Conservation (phyloP, 2,329 filamentous ascomycete genomes). For the Trichoderma semiorbis region DNA sequence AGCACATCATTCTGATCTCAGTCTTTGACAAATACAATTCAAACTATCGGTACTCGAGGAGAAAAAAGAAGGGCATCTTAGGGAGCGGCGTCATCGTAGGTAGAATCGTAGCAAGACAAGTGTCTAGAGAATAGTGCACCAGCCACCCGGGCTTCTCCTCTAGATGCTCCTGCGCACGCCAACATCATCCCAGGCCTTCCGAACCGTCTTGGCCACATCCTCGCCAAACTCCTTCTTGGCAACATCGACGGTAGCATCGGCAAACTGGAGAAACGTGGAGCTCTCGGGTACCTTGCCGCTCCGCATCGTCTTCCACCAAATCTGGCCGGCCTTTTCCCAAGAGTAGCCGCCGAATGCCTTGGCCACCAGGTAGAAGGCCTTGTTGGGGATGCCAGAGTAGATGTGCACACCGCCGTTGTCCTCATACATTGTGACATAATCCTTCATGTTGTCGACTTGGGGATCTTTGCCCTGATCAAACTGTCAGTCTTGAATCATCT, state of each 20-base stretch:
- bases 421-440: constrained; percentile 38
- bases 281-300: constrained; percentile 39
- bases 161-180: constrained; percentile 36
- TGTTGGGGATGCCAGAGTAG: constrained; percentile 56
- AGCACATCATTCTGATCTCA: neutral
- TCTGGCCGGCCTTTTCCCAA: constrained; percentile 52
- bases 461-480: constrained; percentile 46
- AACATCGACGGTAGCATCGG: constrained; percentile 45
- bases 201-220: constrained; percentile 42
- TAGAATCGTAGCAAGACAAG: neutral
- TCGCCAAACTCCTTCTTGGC: constrained; percentile 42
- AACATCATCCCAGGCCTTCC: constrained; percentile 47
- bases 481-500: neutral
- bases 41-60: neutral
- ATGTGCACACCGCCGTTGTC: constrained; percentile 55
- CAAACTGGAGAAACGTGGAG: constrained; percentile 48
- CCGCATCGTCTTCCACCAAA: constrained; percentile 50
- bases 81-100: neutral
- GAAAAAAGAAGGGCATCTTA: neutral
- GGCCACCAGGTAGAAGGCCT: constrained; percentile 51
- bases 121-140: neutral
- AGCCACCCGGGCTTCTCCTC: constrained; percentile 19
- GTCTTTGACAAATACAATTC: too few relatives aligned
- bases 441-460: constrained; percentile 47
- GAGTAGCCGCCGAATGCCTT: constrained; percentile 49